Conservation (phyloP, 345 rosid genomes). For the Eucalyptus lansdowneana region DNA sequence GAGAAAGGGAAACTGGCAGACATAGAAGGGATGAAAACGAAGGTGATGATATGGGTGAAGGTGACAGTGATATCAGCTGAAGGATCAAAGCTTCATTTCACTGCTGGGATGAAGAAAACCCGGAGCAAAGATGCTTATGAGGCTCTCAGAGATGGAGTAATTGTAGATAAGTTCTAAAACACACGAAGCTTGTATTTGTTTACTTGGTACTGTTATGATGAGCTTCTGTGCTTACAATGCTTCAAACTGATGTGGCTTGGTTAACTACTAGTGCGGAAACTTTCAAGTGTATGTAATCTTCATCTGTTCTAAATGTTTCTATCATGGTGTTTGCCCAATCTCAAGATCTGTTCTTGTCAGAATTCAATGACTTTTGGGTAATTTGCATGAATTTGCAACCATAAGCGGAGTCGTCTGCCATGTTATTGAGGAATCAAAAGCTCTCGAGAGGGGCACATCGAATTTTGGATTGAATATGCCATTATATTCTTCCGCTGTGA, state of each 20-base stretch:
- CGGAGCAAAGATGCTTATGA: conserved; percentile 74
- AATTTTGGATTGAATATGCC: background rate
- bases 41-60: conserved; percentile 82
- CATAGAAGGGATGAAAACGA: conserved; percentile 88
- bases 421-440: background rate
- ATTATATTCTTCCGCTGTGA: background rate
- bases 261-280: background rate
- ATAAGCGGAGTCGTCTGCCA: background rate
- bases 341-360: background rate
- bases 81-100: conserved; percentile 63
- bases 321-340: background rate
- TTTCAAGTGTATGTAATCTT: background rate
- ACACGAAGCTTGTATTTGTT: background rate
- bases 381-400: background rate
- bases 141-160: conserved; percentile 61
- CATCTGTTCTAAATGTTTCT: background rate
- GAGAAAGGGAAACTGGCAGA: conserved; percentile 85
- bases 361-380: background rate
- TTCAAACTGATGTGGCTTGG: background rate
- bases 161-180: conserved; percentile 58
- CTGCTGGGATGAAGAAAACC: conserved; percentile 74
- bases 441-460: background rate
- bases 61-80: conserved; percentile 50
- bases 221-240: background rate
- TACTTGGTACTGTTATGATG: background rate